Evolutionary conservation across 169 alveolate species (phyloP).

Genomic region (Eimeria sp.): DNA sequence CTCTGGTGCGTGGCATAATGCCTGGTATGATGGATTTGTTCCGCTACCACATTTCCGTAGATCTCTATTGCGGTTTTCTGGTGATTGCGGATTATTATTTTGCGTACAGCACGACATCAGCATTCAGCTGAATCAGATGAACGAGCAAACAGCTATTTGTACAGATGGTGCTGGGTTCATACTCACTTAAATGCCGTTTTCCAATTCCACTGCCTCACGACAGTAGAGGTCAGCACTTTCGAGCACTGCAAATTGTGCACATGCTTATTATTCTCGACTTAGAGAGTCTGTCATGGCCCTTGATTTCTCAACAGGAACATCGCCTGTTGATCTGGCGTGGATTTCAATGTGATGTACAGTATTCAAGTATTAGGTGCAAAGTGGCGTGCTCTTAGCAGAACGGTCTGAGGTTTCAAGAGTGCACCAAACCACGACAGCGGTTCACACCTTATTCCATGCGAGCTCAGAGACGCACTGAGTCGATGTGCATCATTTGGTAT

Average conservation of each 20-base stretch:
- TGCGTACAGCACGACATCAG: no score
- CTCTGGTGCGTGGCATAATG: no score
- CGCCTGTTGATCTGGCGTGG: not conserved
- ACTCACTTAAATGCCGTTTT: no score
- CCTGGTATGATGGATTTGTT: no score
- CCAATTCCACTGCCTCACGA: not conserved
- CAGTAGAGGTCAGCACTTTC: not conserved
- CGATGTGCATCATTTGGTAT: not conserved
- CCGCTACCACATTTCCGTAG: no score
- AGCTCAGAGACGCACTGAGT: not conserved
- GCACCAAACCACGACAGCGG: not conserved
- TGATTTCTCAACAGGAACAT: not conserved
- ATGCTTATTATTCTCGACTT: not conserved
- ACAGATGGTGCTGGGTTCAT: no score
- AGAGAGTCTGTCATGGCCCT: not conserved
- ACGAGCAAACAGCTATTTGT: no score
- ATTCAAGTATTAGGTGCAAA: not conserved
- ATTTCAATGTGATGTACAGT: not conserved
- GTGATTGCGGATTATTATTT: no score
- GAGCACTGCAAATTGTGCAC: not conserved
- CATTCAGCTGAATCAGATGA: no score
- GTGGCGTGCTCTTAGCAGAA: not conserved
- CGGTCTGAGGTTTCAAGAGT: not conserved
- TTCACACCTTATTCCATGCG: not conserved
- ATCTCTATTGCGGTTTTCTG: no score